Evolutionary conservation across 305 asterid genomes (phyloP).

Genomic region (Solanum aculeatissimum): DNA sequence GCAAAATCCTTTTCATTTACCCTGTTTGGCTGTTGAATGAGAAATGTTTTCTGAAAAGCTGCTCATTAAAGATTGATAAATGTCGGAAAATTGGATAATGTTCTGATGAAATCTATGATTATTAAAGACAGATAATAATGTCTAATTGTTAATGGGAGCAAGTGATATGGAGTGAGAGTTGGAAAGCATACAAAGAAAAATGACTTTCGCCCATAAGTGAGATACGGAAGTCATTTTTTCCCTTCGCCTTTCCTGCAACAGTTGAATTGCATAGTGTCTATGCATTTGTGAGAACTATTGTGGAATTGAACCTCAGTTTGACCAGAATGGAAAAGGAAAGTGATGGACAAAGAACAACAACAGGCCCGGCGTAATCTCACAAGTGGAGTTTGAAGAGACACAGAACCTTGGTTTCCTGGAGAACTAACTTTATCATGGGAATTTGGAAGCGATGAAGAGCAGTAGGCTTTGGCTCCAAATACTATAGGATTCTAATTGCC

Average conservation of each 20-base stretch:
- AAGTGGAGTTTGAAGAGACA: neutral
- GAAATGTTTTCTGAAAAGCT: neutral
- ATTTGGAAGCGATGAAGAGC: neutral
- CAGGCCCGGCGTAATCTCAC: neutral
- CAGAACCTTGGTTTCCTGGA: too few relatives aligned
- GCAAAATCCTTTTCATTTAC: neutral
- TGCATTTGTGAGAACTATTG: neutral
- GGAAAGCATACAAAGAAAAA: neutral
- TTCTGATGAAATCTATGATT: neutral
- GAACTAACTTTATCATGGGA: neutral
- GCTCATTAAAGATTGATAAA: neutral
- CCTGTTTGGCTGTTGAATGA: neutral
- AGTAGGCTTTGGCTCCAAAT: neutral
- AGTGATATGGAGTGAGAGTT: neutral
- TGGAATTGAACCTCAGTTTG: neutral
- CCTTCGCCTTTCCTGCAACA: too few relatives aligned
- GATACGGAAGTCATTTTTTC: too few relatives aligned
- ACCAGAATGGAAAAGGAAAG: neutral
- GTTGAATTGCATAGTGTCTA: neutral
- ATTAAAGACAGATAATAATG: neutral
- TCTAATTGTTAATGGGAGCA: neutral
- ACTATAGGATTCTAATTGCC: neutral
- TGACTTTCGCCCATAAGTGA: too few relatives aligned
- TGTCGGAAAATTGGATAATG: neutral
- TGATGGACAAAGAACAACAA: neutral